These are phyloP conservation scores for Epichloe glyceriae DNA, from an alignment of 2,329 filamentous ascomycete genomes.

Conservation along the genomic window DNA sequence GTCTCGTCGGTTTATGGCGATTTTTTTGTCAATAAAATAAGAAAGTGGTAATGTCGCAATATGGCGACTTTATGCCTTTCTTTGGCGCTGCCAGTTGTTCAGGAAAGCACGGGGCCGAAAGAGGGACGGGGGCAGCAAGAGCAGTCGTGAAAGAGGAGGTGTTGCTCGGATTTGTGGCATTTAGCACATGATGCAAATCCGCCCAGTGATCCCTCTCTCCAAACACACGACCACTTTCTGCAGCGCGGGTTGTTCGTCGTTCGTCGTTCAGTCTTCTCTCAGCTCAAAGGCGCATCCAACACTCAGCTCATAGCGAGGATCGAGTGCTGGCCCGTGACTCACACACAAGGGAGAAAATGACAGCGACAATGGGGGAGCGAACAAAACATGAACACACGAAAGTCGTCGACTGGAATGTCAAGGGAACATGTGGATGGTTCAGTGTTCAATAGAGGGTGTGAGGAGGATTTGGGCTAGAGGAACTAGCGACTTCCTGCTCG, in stretches of 20 bases:
- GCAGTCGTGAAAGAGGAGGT: slow-evolving; percentile 1
- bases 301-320: slow-evolving; percentile 4
- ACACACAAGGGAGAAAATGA: background rate
- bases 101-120: background rate
- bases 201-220: slow-evolving; percentile 1
- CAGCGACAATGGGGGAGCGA: background rate
- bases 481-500: slow-evolving; percentile 4
- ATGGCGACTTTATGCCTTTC: background rate
- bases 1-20: slow-evolving; percentile 4
- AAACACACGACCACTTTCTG: background rate
- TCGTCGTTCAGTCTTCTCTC: background rate
- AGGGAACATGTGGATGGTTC: slow-evolving; percentile 5
- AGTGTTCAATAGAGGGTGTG: slow-evolving; percentile 5
- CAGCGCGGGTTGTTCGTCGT: slow-evolving; percentile 2
- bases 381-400: slow-evolving; percentile 2
- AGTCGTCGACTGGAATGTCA: slow-evolving; percentile 4
- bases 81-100: background rate
- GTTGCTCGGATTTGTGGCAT: slow-evolving; percentile 3
- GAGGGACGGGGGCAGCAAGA: background rate
- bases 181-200: slow-evolving; percentile 7
- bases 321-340: background rate
- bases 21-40: background rate
- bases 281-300: slow-evolving; percentile 3
- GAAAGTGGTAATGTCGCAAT: background rate
- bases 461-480: slow-evolving; percentile 4